A percentile compares a stretch with the other conserved stretches of the same genome.
Evolutionary conservation across 2,329 filamentous ascomycete genomes (phyloP).

Genomic region (Phialophora expanda): DNA sequence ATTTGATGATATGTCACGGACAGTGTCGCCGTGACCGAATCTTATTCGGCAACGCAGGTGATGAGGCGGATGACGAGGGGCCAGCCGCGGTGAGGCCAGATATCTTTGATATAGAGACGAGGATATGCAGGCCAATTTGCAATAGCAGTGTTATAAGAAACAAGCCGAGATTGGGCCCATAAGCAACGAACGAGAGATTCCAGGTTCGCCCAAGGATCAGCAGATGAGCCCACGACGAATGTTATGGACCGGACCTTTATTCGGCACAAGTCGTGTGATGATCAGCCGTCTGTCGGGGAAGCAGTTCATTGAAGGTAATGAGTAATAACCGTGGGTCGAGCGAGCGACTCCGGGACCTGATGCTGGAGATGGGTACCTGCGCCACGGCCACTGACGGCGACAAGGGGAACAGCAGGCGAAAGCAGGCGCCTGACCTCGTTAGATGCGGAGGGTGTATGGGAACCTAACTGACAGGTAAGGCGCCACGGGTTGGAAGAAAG

Average conservation of each 20-base stretch:
- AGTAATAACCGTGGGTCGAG: constrained; percentile 4
- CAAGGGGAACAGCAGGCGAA: constrained; percentile 11
- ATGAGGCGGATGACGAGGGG: neutral
- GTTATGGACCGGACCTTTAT: constrained; percentile 17
- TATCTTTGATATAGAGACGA: neutral
- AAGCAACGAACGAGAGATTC: constrained; percentile 6
- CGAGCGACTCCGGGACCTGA: constrained; percentile 9
- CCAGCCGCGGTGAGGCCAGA: neutral
- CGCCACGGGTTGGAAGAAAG: constrained; percentile 16
- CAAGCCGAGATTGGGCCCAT: neutral
- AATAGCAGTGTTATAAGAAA: neutral
- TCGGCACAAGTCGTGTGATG: constrained; percentile 21
- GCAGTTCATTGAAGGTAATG: constrained; percentile 6
- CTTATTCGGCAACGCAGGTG: neutral
- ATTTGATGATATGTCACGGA: constrained; percentile 17
- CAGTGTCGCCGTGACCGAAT: constrained; percentile 19
- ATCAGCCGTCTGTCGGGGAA: constrained; percentile 16
- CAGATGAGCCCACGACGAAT: neutral
- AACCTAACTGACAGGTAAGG: constrained; percentile 14
- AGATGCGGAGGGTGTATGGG: constrained; percentile 14
- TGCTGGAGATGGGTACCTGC: constrained; percentile 22
- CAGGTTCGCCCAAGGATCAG: constrained; percentile 14
- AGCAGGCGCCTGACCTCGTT: constrained; percentile 22
- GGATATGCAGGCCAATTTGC: constrained; percentile 2
- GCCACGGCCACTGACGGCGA: constrained; percentile 9